Percentiles rank a stretch among this genome's conserved stretches.
Evolutionary conservation across 192 early-diverging fungal genomes (phyloP).

Genomic region (Coemansia sp.): DNA sequence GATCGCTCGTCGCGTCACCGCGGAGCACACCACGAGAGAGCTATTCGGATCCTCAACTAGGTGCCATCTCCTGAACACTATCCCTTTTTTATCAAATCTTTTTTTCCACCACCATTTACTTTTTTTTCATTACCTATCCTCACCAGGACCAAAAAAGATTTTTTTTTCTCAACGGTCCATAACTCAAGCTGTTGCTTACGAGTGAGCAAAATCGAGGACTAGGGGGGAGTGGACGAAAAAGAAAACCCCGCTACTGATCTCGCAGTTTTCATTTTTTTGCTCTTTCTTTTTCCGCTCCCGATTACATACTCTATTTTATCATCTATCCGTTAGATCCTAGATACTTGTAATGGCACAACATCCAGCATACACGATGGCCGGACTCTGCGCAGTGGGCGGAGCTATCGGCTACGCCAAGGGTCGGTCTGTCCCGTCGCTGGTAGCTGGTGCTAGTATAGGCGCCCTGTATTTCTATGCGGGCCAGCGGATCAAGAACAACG

Average conservation of each 20-base stretch:
- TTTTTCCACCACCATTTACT: neutral
- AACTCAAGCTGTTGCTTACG: neutral
- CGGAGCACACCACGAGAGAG: conserved; percentile 32
- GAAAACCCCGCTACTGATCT: too few relatives aligned
- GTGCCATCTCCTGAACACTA: neutral
- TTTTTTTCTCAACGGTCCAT: neutral
- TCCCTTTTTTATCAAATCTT: neutral
- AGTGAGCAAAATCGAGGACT: neutral
- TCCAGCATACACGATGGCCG: conserved; percentile 48
- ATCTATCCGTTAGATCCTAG: neutral
- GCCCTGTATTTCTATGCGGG: conserved; percentile 40
- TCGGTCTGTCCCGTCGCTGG: conserved; percentile 42
- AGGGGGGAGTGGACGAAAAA: neutral
- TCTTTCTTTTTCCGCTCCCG: neutral
- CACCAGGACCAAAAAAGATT: neutral
- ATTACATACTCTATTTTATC: neutral
- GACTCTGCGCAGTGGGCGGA: conserved; percentile 43
- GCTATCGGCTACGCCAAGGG: conserved; percentile 50
- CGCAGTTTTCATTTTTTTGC: neutral
- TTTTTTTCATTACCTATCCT: neutral
- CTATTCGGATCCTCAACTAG: conserved; percentile 36
- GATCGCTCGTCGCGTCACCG: conserved; percentile 39
- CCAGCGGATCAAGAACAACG: conserved; percentile 36
- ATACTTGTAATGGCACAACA: conserved; percentile 38
- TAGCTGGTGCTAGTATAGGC: conserved; percentile 46